These are phyloP conservation scores for Aechmea fasciata DNA, from an alignment of 176 grass and related monocot genomes.

Conservation along the genomic window DNA sequence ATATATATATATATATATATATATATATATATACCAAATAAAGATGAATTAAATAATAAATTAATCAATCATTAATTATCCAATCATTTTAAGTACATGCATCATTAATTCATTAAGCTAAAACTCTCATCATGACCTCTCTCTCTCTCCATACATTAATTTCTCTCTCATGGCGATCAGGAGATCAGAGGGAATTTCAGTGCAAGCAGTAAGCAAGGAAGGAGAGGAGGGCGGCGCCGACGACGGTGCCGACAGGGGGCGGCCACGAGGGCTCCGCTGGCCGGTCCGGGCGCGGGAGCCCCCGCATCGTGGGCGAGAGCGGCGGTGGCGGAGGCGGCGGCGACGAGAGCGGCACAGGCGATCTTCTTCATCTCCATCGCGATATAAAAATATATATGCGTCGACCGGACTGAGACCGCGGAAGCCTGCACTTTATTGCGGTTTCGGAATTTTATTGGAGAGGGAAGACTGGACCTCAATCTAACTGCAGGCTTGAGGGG, in stretches of 20 bases:
- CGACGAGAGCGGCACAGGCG: slow-evolving; percentile 70
- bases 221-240: slow-evolving; percentile 50
- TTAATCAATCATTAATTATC: too few relatives aligned
- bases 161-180: not conserved
- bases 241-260: slow-evolving; percentile 30
- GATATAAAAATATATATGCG: not conserved
- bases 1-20: too few relatives aligned
- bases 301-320: slow-evolving; percentile 55
- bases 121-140: too few relatives aligned
- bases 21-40: too few relatives aligned
- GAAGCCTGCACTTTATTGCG: not conserved
- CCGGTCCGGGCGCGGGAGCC: slow-evolving; percentile 43
- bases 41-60: too few relatives aligned
- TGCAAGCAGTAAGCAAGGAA: slow-evolving; percentile 73
- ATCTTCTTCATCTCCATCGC: slow-evolving; percentile 96
- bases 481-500: slow-evolving; percentile 34
- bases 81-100: too few relatives aligned
- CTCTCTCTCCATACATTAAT: too few relatives aligned
- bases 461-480: not conserved
- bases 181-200: slow-evolving; percentile 18
- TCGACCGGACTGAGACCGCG: not conserved
- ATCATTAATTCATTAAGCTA: too few relatives aligned
- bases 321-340: slow-evolving; percentile 46
- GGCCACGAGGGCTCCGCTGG: slow-evolving; percentile 33
- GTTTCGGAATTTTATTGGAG: not conserved